A percentile compares a stretch with the other conserved stretches of the same genome.
Conservation (phyloP, 192 early-diverging fungal species). For the Backusella circina region DNA sequence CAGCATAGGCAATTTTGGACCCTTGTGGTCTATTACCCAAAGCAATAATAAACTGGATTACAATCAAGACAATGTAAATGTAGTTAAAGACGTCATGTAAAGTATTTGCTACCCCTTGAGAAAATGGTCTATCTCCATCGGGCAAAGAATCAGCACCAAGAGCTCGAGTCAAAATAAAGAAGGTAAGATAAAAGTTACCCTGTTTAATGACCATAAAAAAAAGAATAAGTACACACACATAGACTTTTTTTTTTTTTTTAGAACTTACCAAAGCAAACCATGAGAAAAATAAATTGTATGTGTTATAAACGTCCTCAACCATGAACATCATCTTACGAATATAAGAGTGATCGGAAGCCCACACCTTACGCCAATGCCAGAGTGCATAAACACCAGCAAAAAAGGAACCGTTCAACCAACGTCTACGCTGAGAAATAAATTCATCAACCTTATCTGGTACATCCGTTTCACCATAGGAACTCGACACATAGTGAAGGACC, state of each 20-base stretch:
- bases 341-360: conserved; percentile 60
- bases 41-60: conserved; percentile 83
- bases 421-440: conserved; percentile 75
- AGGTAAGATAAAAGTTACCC: conserved; percentile 66
- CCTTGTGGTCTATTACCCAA: conserved; percentile 95
- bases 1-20: conserved; percentile 65
- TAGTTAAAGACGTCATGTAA: conserved; percentile 41
- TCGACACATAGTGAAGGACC: conserved; percentile 69
- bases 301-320: conserved; percentile 80
- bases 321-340: conserved; percentile 70
- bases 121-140: conserved; percentile 25
- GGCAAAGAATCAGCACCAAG: conserved; percentile 15
- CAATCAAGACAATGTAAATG: conserved; percentile 57
- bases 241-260: neutral
- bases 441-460: conserved; percentile 61
- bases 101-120: conserved; percentile 34
- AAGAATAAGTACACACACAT: neutral
- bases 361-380: conserved; percentile 60
- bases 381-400: conserved; percentile 77
- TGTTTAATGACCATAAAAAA: neutral
- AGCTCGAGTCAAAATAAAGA: conserved; percentile 46
- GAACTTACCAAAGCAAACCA: conserved; percentile 74
- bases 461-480: conserved; percentile 73
- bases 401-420: conserved; percentile 79
- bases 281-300: conserved; percentile 79